These are phyloP conservation scores for Clarireedia homoeocarpa DNA, from an alignment of 2,329 filamentous ascomycete species.

Conservation along the genomic window DNA sequence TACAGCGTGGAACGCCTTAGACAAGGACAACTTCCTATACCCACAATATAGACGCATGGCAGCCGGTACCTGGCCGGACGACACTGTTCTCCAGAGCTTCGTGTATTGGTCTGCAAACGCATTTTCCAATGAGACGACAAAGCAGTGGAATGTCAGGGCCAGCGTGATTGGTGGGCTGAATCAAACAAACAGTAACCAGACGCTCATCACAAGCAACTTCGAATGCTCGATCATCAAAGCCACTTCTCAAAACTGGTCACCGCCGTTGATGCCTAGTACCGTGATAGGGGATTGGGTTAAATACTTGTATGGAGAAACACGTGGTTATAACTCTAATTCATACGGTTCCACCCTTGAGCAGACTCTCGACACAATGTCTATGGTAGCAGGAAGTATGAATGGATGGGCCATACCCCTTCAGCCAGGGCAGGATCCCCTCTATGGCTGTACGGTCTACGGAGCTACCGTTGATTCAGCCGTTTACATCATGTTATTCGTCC, in stretches of 20 bases:
- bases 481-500: neutral
- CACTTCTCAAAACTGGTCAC: neutral
- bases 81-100: neutral
- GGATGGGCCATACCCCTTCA: neutral
- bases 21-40: neutral
- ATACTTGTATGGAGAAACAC: neutral
- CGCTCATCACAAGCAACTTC: neutral
- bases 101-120: neutral
- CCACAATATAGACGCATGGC: neutral
- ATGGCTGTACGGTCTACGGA: neutral
- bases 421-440: neutral
- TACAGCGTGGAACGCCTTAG: neutral
- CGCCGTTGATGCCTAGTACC: neutral
- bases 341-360: neutral
- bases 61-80: neutral
- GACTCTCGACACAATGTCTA: neutral
- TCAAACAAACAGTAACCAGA: neutral
- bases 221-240: neutral
- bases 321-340: neutral
- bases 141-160: neutral
- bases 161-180: neutral
- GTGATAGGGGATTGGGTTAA: neutral
- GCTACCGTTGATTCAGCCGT: neutral
- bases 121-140: neutral
- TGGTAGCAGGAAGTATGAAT: neutral